Evolutionary conservation across 2,329 filamentous ascomycete species (phyloP).

Genomic region (Nemania bipapillata): DNA sequence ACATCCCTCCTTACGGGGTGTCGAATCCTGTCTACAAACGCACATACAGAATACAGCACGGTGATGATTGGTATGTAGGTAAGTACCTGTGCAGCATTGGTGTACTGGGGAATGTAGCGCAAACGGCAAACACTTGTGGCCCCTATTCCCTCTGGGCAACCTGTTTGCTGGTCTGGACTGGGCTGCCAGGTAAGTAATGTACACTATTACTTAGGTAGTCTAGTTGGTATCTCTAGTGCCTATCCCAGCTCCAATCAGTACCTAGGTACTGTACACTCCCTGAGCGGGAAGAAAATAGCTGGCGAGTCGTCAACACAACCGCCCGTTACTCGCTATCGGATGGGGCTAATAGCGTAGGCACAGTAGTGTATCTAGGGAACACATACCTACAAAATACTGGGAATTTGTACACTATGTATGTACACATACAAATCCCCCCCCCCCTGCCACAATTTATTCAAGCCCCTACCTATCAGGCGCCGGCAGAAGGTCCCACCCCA

Average conservation of each 20-base stretch:
- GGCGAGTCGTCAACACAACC: conserved; percentile 18
- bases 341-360: conserved; percentile 24
- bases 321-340: conserved; percentile 22
- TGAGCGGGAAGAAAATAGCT: conserved; percentile 5
- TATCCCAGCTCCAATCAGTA: not conserved
- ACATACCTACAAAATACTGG: not conserved
- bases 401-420: not conserved
- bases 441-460: conserved; percentile 36
- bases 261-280: no score
- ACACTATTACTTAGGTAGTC: not conserved
- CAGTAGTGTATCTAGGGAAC: no score
- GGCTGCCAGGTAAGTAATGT: not conserved
- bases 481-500: conserved; percentile 27
- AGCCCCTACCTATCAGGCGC: conserved; percentile 38
- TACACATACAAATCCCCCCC: not conserved
- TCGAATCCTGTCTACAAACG: not conserved
- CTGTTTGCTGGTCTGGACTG: not conserved
- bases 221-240: not conserved
- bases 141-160: conserved; percentile 18
- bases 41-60: no score
- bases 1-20: not conserved
- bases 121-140: conserved; percentile 13
- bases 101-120: not conserved
- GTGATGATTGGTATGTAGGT: not conserved
- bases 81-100: not conserved